Evolutionary conservation across 2,329 filamentous ascomycete species (phyloP), one percentile per base, ranked within the genome.

Genomic region (Cordyceps militaris): DNA sequence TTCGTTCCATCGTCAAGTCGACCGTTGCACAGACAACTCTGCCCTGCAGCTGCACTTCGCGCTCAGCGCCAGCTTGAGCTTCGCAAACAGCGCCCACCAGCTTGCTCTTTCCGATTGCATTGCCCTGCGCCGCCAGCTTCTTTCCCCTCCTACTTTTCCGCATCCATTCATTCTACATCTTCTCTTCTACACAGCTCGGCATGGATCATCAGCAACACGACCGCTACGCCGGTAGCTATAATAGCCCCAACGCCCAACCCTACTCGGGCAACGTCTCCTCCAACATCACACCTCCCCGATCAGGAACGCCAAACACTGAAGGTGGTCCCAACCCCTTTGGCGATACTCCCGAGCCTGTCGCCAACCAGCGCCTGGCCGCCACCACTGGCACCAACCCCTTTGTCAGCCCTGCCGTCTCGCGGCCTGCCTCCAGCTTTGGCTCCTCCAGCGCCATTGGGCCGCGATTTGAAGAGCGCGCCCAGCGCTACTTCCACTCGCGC

Each of bases 401-500:
- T 61, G 65, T 69, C 48, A 80, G 74, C 47, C 77, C 76, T 0
- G 64, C 69, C 21, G 67, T 57, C 21, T 81, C 79, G 10, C 73
- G 77, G 4, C 77, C 77, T 2, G 64, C 69, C 1, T 81, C 78
- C 6, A 79, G 76, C 63, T 76, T 75, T 56, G 77, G 70, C 46
- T 75, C 76, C 42, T 75, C 74, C 14, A 77, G 74, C 56, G 73
- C 70, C 0, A 58, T 73, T 32, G 70, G 68, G 16, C 65, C 65
- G 21, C 68, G 67, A 19, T 69, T 72, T 38, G 70, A 75, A 16
- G 70, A 74, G 48, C 70, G 71, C 26, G 63, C 70, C 19, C 74
- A 77, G 63, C 75, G 79, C 55, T 91, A 87, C 73, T 93, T 92
- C 68, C 86, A 86, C 70, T 91, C 88, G 19, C 79, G 88, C 59